Evolutionary conservation across 306 rosid species (phyloP), one percentile per base, ranked within the genome.

Genomic region (Canavalia gladiata): DNA sequence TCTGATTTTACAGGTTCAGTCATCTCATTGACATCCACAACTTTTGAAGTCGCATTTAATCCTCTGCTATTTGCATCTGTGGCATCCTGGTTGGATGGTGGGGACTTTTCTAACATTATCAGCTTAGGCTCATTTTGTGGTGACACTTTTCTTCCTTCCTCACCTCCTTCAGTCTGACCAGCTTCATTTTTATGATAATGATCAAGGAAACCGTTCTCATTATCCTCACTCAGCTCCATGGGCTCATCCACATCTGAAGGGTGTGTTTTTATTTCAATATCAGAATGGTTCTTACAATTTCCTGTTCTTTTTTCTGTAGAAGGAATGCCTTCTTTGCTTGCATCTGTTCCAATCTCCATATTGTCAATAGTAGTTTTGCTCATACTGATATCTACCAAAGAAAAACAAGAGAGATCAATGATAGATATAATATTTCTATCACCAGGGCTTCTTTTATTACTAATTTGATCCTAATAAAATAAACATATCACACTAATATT

Each of bases 81-180:
- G 29, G 81, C 70, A 66, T 75, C 82, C 78, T 70, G 84, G 65
- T 55, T 64, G 51, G 74, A 69, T 49, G 85, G 64, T 46, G 43
- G 70, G 71, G 75, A 72, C 49, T 69, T 81, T 68, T 87, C 85
- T 37, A 80, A 75, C 46, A 57, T 79, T 63, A 81, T 37, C 59
- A 50, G 49, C 63, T 86, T 76, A 31, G 84, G 81, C 79, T 68
- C 87, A 52, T 83, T 75, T 41, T 67, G 65, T 73, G 65, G 83
- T 43, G 84, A 46, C 54, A 75, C 50, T 60, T 81, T 81, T 86
- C 54, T 84, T 82, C 81, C 88, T 74, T 77, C 89, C 77, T 52
- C 81, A 33, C 87, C 67, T 81, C 74, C 63, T 74, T 58, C 73
- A 52, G 56, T 74, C 58, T 52, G 72, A 63, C 25, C 79, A 57